Conservation (phyloP, 1,284 basidiomycete species). For the Heimioporus punctisporus region DNA sequence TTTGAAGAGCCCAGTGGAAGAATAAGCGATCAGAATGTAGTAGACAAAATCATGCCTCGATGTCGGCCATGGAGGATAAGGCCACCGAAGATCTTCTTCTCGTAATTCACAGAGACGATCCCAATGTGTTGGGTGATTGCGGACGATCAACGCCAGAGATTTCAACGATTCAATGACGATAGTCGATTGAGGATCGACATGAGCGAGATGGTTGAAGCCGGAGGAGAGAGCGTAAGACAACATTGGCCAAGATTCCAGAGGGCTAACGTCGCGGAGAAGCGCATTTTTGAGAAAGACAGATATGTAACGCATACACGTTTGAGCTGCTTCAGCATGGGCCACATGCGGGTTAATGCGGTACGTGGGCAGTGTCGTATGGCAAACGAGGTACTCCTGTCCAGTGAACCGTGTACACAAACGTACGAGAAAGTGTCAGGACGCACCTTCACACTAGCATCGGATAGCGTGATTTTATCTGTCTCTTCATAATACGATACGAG, state of each 20-base stretch:
- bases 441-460: conserved; percentile 5
- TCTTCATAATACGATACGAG: conserved; percentile 3
- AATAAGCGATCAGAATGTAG: conserved; percentile 1
- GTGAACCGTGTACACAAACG: neutral
- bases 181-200: neutral
- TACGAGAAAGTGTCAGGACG: neutral
- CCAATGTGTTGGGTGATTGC: conserved; percentile 1
- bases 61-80: conserved; percentile 3
- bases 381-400: neutral
- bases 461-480: neutral
- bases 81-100: neutral
- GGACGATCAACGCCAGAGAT: neutral
- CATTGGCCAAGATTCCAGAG: neutral
- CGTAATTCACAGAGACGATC: conserved; percentile 1
- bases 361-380: neutral
- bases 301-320: neutral
- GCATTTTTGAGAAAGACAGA: neutral
- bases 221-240: neutral
- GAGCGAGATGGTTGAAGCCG: conserved; percentile 2
- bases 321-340: neutral
- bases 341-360: neutral
- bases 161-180: neutral
- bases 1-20: neutral
- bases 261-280: neutral
- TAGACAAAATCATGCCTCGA: conserved; percentile 1